Conservation (phyloP, 2,329 filamentous ascomycete genomes). For the Calonectria hawksworthii region DNA sequence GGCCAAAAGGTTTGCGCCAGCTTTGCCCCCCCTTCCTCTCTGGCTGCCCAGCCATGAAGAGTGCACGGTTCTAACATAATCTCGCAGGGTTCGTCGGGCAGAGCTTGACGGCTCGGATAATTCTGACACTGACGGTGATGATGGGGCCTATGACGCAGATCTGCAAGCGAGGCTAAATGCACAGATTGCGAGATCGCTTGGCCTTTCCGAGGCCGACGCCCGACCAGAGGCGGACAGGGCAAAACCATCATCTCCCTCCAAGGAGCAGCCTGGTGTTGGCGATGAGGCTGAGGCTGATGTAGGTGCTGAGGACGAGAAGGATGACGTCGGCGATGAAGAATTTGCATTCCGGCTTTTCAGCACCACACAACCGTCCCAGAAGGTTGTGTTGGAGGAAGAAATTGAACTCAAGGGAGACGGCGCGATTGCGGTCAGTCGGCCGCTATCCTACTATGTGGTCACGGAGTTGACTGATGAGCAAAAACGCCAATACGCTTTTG, state of each 20-base stretch:
- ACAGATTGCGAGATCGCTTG: conserved; percentile 62
- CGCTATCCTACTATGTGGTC: conserved; percentile 65
- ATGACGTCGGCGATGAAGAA: conserved; percentile 50
- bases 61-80: conserved; percentile 21
- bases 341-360: conserved; percentile 73
- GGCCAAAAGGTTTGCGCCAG: conserved; percentile 49
- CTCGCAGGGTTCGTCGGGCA: conserved; percentile 66
- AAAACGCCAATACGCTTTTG: conserved; percentile 56
- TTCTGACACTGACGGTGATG: conserved; percentile 43
- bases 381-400: conserved; percentile 65
- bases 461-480: conserved; percentile 52
- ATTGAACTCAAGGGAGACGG: conserved; percentile 55
- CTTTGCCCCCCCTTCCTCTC: background rate
- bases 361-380: conserved; percentile 59
- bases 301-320: conserved; percentile 35
- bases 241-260: conserved; percentile 9
- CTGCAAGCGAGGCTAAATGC: conserved; percentile 61
- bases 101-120: conserved; percentile 61
- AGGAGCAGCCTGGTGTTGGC: conserved; percentile 18
- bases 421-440: conserved; percentile 52
- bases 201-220: conserved; percentile 50
- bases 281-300: conserved; percentile 28
- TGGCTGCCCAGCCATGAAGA: background rate
- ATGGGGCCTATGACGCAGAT: conserved; percentile 53
- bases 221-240: conserved; percentile 3